phyloP scores from a whole-genome alignment of 1,139 yeast species.

The Magnusiomyces suaveolens region DNA sequence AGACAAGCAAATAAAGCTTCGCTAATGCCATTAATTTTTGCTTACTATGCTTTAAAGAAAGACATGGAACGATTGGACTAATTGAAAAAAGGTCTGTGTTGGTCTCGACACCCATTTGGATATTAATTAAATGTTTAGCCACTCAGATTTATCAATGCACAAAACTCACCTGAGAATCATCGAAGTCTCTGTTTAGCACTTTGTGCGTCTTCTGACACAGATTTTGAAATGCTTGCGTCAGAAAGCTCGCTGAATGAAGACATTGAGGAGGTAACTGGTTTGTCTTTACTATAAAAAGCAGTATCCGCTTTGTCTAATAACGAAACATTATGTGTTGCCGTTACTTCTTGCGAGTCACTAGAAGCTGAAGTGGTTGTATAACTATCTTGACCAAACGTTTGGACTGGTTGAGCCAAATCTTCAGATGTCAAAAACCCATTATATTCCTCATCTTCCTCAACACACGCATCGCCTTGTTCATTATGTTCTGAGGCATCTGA shows the following conservation, averaged over 20 bases:
- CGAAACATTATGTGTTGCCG: neutral
- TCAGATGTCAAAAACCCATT: neutral
- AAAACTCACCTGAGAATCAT: neutral
- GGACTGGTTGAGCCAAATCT: neutral
- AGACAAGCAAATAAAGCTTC: too few relatives aligned
- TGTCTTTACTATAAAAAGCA: neutral
- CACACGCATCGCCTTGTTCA: slow-evolving; percentile 2
- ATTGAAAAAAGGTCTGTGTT: too few relatives aligned
- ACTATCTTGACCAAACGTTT: slow-evolving; percentile 7
- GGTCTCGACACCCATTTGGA: too few relatives aligned
- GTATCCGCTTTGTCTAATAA: neutral
- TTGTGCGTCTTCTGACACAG: slow-evolving; percentile 39
- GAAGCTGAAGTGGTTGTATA: slow-evolving; percentile 10
- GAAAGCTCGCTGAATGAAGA: slow-evolving; percentile 18
- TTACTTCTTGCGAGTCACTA: slow-evolving; percentile 3
- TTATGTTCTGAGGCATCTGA: slow-evolving; percentile 10
- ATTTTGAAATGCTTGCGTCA: slow-evolving; percentile 36
- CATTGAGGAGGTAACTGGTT: slow-evolving; percentile 5
- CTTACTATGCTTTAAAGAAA: too few relatives aligned
- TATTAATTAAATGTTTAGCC: too few relatives aligned
- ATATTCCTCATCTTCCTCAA: slow-evolving; percentile 4
- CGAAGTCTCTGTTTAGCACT: neutral
- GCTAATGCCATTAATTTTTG: too few relatives aligned
- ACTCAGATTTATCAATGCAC: too few relatives aligned
- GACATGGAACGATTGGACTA: too few relatives aligned